Evolutionary conservation across 129 eudicot genomes (phyloP), one percentile per base, ranked within the genome.

Genomic region (Logfia minima): DNA sequence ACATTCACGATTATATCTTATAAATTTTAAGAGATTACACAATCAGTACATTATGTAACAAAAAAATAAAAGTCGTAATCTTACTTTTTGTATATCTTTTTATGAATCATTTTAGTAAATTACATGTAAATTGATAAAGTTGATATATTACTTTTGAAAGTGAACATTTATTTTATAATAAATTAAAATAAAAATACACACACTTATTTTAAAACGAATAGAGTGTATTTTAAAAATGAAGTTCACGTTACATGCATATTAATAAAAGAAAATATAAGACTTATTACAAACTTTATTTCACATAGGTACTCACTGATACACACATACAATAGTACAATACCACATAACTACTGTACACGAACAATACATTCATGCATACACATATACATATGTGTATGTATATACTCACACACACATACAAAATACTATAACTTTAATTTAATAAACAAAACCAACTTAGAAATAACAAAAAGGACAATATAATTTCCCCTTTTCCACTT

Each of bases 381-480:
- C 8, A 13, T 6, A 53, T 53, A 53, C 22, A 53, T 53, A 6
- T 17, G 22, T 5, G 8, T 5, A 34, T 34, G 37, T 5, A 34
- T 34, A 34, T 32, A 32, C 35, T 34, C 17, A 8, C 24, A 65
- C 37, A 28, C 9, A 0, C 32, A 65, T 8, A n/a, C n/a, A n/a
- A n/a, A 65, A 9, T 8, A 3, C 5, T 29, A 29, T 2, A 26
- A 65, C 70, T 18, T 65, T 13, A 31, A 65, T n/a, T 17, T 29
- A 11, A 65, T 24, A 9, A 8, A 23, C 2, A 14, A 72, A 56
- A 56, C 53, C 53, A 72, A 72, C 53, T 19, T 32, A 19, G 10
- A 56, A 59, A 56, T 32, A 72, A 72, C 34, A 56, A 52, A 11
- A 56, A 72, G 67, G 52, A 55, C 53, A 68, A 41, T 8, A 21